Percentiles rank a stretch among this genome's conserved stretches.
Conservation (phyloP, 768 basidiomycete genomes). For the Amanita molliuscula region DNA sequence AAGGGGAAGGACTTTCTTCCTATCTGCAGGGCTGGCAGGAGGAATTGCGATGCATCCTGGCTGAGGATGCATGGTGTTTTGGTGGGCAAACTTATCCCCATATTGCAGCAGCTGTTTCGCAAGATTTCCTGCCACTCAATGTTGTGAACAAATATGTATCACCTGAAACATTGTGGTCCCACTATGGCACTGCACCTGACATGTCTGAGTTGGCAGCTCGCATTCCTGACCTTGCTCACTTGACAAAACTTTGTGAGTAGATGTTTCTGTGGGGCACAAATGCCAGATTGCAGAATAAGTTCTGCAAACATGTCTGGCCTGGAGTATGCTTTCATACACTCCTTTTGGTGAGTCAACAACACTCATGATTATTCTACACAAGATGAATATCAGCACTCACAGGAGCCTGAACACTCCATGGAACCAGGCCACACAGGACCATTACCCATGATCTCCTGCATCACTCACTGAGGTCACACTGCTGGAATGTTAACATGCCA, state of each 20-base stretch:
- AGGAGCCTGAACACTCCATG: background rate
- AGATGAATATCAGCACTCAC: background rate
- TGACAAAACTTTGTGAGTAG: background rate
- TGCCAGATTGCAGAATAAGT: background rate
- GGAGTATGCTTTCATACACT: background rate
- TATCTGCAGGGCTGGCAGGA: background rate
- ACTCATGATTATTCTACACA: background rate
- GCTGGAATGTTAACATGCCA: background rate
- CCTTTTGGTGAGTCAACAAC: background rate
- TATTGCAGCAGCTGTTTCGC: background rate
- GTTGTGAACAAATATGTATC: background rate
- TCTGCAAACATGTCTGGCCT: background rate
- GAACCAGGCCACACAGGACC: background rate
- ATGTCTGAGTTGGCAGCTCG: background rate
- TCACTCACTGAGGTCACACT: background rate
- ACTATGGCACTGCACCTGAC: background rate
- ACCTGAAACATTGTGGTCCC: background rate
- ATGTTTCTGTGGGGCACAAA: conserved; percentile 1
- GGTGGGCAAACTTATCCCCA: background rate
- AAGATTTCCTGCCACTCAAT: background rate
- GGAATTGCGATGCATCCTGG: background rate
- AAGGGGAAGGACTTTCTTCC: background rate
- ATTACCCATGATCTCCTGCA: background rate
- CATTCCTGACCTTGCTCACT: background rate
- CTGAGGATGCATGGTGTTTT: background rate